Evolutionary conservation across 2,329 filamentous ascomycete species (phyloP).

Genomic region (Drechslera avenae): DNA sequence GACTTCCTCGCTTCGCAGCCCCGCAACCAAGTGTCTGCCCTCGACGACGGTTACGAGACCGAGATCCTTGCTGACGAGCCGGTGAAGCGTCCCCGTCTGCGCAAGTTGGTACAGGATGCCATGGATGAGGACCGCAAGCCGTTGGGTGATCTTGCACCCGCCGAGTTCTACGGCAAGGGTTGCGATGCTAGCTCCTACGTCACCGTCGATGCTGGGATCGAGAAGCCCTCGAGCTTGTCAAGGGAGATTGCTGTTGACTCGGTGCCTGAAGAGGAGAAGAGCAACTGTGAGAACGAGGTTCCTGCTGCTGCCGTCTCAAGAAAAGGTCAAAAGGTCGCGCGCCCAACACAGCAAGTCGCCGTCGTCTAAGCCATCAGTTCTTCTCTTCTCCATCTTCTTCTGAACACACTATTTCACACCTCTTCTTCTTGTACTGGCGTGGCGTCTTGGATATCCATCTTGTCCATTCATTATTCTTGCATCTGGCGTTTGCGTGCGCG

Average conservation of each 20-base stretch:
- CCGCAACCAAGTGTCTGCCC: conserved; percentile 9
- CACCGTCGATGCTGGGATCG: conserved; percentile 44
- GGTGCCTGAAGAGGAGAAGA: conserved; percentile 18
- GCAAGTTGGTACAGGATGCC: conserved; percentile 41
- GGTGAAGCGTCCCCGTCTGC: conserved; percentile 36
- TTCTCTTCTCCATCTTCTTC: too few species aligned
- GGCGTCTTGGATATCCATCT: too few species aligned
- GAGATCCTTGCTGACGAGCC: conserved; percentile 22
- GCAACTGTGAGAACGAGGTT: background rate
- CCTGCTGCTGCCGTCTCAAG: too few species aligned
- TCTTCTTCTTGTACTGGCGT: too few species aligned
- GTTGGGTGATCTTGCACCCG: conserved; percentile 43
- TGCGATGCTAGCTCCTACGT: conserved; percentile 43
- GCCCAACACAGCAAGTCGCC: too few species aligned
- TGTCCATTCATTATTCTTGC: too few species aligned
- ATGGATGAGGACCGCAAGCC: conserved; percentile 50
- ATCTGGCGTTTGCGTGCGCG: too few species aligned
- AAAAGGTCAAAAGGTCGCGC: too few species aligned
- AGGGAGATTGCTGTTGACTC: conserved; percentile 40
- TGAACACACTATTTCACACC: too few species aligned
- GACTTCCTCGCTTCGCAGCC: conserved; percentile 42
- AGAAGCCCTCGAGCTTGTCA: conserved; percentile 43
- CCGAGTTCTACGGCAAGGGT: conserved; percentile 48
- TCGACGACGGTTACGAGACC: conserved; percentile 17
- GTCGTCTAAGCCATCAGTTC: too few species aligned